phyloP scores from a whole-genome alignment of 2,329 filamentous ascomycete genomes.

The Pseudogymnoascus sp. region DNA sequence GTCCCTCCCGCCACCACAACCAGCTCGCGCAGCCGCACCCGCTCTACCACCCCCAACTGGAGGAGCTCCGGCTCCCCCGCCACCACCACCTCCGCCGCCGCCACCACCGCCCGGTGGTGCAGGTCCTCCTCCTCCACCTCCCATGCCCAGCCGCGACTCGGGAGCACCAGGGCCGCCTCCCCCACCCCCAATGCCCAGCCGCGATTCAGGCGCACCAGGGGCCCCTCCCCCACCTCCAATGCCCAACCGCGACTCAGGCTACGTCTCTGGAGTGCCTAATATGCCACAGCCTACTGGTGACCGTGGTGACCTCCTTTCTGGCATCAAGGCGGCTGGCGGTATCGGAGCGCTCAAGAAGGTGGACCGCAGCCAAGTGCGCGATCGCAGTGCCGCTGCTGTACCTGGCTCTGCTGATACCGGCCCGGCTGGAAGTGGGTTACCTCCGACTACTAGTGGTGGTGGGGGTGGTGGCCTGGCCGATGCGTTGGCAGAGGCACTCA shows the following conservation, averaged over 20 bases:
- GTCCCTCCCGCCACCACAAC: slow-evolving; percentile 30
- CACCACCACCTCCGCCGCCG: slow-evolving; percentile 30
- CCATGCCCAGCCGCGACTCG: slow-evolving; percentile 31
- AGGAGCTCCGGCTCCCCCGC: slow-evolving; percentile 24
- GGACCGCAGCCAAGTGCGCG: slow-evolving; percentile 58
- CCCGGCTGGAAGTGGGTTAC: slow-evolving; percentile 42
- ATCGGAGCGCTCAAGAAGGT: slow-evolving; percentile 68
- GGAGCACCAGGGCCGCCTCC: slow-evolving; percentile 42
- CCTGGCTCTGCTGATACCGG: slow-evolving; percentile 43
- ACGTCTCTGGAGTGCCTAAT: slow-evolving; percentile 45
- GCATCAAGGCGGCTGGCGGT: slow-evolving; percentile 64
- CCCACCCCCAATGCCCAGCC: slow-evolving; percentile 33
- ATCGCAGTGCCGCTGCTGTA: slow-evolving; percentile 59
- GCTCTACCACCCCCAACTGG: slow-evolving; percentile 31
- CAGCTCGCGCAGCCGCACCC: slow-evolving; percentile 28
- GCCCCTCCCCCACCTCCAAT: slow-evolving; percentile 46
- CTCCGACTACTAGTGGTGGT: slow-evolving; percentile 45
- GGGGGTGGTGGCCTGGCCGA: slow-evolving; percentile 66
- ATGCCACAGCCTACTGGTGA: slow-evolving; percentile 36
- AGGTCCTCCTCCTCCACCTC: slow-evolving; percentile 31
- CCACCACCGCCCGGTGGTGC: slow-evolving; percentile 28
- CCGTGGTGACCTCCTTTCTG: slow-evolving; percentile 56
- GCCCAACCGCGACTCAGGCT: slow-evolving; percentile 50
- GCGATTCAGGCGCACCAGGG: slow-evolving; percentile 35
- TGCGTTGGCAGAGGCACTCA: slow-evolving; percentile 68